These are phyloP conservation scores for Pueraria montana DNA, from an alignment of 306 rosid genomes.

Conservation along the genomic window DNA sequence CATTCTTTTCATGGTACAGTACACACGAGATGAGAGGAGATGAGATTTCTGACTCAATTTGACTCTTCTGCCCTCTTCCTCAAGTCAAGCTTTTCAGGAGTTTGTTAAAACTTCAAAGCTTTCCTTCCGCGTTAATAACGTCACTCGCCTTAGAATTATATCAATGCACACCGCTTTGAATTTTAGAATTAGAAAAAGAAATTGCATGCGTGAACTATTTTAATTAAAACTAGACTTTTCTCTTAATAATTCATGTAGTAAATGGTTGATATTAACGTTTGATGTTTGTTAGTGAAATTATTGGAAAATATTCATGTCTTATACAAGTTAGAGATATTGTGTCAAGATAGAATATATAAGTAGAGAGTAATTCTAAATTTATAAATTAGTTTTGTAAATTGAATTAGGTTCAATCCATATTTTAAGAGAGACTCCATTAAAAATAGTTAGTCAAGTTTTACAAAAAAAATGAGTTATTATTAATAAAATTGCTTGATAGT, in stretches of 20 bases:
- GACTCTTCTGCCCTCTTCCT: conserved; percentile 37
- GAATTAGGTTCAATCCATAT: too few relatives aligned
- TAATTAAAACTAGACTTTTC: not conserved
- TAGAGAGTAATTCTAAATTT: too few relatives aligned
- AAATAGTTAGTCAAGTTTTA: too few relatives aligned
- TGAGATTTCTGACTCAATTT: conserved; percentile 18
- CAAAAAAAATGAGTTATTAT: too few relatives aligned
- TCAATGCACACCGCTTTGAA: not conserved
- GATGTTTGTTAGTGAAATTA: not conserved
- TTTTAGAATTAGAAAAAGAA: not conserved
- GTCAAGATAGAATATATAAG: too few relatives aligned
- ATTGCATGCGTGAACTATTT: not conserved
- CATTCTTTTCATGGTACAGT: conserved; percentile 27
- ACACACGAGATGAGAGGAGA: conserved; percentile 17
- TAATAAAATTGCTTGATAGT: too few relatives aligned
- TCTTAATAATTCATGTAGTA: too few relatives aligned
- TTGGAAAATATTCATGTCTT: too few relatives aligned
- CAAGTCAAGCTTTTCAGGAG: not conserved
- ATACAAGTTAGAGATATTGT: too few relatives aligned
- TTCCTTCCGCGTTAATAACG: not conserved
- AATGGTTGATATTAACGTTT: not conserved
- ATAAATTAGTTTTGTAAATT: too few relatives aligned
- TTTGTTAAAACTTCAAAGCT: not conserved
- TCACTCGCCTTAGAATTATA: not conserved
- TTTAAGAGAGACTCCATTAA: too few relatives aligned